Evolutionary conservation across 2,329 filamentous ascomycete genomes (phyloP).

Genomic region (Pyrenochaeta sp.): DNA sequence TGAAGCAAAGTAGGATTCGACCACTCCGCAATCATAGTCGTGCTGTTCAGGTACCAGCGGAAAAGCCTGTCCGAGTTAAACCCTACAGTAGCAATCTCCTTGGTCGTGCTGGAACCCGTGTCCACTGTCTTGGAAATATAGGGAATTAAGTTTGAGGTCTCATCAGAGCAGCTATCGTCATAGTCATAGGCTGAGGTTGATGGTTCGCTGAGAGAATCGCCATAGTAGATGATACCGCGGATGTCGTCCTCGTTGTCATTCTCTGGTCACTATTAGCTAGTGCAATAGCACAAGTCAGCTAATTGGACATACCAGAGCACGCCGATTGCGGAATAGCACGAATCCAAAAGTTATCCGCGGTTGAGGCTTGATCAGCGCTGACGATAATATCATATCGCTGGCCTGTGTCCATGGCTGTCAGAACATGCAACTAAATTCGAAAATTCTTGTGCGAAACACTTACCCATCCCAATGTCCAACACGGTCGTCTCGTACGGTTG

Average conservation of each 20-base stretch:
- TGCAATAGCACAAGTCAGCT: too few relatives aligned
- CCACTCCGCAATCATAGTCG: constrained; percentile 50
- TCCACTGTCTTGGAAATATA: constrained; percentile 45
- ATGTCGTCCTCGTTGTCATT: constrained; percentile 44
- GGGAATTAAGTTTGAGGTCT: constrained; percentile 35
- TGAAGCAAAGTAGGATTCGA: constrained; percentile 48
- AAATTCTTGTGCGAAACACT: neutral
- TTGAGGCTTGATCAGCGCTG: constrained; percentile 37
- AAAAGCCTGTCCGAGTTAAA: constrained; percentile 46
- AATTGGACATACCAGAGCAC: constrained; percentile 30
- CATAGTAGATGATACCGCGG: constrained; percentile 50
- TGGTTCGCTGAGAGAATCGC: constrained; percentile 34
- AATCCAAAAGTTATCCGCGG: constrained; percentile 45
- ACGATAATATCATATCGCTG: constrained; percentile 51
- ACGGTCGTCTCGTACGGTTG: constrained; percentile 50
- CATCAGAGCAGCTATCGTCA: constrained; percentile 47
- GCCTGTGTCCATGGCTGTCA: too few relatives aligned
- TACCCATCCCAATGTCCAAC: constrained; percentile 49
- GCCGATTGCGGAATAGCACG: constrained; percentile 50
- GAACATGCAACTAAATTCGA: too few relatives aligned
- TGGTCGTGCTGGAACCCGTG: constrained; percentile 27
- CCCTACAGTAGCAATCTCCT: constrained; percentile 40
- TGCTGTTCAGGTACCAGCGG: constrained; percentile 52
- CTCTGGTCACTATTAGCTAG: constrained; percentile 1
- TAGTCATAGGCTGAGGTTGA: constrained; percentile 44